Evolutionary conservation across 257 asterid species (phyloP).

Genomic region (Scutellaria baicalensis): DNA sequence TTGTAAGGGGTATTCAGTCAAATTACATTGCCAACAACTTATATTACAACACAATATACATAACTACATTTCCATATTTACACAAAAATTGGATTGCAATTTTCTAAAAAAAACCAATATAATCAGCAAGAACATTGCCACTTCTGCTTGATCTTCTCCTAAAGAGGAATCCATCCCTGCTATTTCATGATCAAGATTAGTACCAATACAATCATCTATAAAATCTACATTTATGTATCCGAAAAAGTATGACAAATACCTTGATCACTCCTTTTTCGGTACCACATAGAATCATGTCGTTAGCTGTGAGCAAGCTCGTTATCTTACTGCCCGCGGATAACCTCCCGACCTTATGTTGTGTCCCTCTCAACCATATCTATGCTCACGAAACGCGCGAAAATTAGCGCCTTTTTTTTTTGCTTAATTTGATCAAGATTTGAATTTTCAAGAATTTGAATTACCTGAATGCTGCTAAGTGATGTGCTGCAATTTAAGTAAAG

Average conservation of each 20-base stretch:
- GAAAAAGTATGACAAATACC: slow-evolving; percentile 25
- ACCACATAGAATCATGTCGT: slow-evolving; percentile 89
- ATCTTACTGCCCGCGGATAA: slow-evolving; percentile 91
- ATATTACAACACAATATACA: slow-evolving; percentile 16
- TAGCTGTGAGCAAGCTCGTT: slow-evolving; percentile 78
- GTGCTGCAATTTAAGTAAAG: slow-evolving; percentile 58
- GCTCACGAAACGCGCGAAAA: background rate
- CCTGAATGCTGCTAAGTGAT: slow-evolving; percentile 78
- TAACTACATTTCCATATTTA: slow-evolving; percentile 10
- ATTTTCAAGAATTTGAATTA: slow-evolving; percentile 8
- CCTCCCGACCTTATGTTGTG: slow-evolving; percentile 87
- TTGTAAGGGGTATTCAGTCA: slow-evolving; percentile 5
- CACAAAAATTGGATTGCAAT: slow-evolving; percentile 13
- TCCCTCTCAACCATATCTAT: slow-evolving; percentile 88
- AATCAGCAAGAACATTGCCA: slow-evolving; percentile 8
- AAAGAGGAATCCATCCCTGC: slow-evolving; percentile 98
- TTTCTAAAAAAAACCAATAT: background rate
- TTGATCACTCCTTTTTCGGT: slow-evolving; percentile 82
- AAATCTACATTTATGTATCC: background rate
- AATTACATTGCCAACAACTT: slow-evolving; percentile 15
- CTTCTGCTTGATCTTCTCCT: slow-evolving; percentile 17
- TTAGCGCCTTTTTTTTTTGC: background rate
- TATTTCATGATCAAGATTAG: slow-evolving; percentile 11
- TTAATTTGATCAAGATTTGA: background rate
- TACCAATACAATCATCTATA: background rate